Conservation (phyloP, 164 flowering plant genomes). For the Tetracentron sinense region DNA sequence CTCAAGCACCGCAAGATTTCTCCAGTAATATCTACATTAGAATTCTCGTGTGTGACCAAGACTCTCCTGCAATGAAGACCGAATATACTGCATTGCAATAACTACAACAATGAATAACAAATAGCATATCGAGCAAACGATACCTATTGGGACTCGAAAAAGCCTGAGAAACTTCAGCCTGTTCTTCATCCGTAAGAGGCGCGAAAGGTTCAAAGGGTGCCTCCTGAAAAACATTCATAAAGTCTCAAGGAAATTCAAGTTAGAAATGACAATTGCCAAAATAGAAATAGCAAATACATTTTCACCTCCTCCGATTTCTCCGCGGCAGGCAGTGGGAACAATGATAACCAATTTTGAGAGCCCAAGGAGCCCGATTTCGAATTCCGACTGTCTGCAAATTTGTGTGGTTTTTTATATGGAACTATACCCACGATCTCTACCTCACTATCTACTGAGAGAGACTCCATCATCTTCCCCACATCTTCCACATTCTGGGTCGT, state of each 20-base stretch:
- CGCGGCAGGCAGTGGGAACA: conserved; percentile 22
- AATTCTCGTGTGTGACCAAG: conserved; percentile 65
- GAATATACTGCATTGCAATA: conserved; percentile 1
- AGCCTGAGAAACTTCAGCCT: conserved; percentile 52
- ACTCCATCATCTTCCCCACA: conserved; percentile 32
- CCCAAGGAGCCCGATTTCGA: conserved; percentile 29
- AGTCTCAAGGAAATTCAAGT: too few species aligned
- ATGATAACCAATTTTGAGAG: conserved; percentile 29
- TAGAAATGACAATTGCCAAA: background rate
- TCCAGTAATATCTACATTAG: conserved; percentile 80
- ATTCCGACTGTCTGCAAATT: conserved; percentile 32
- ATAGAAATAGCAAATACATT: conserved; percentile 3
- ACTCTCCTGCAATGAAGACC: conserved; percentile 42
- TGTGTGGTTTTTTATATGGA: conserved; percentile 39
- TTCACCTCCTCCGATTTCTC: conserved; percentile 44
- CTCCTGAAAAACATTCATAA: conserved; percentile 31
- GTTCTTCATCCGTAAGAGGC: conserved; percentile 74
- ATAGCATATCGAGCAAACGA: background rate
- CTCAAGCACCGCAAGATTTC: conserved; percentile 63
- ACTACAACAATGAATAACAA: background rate
- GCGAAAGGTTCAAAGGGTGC: conserved; percentile 41
- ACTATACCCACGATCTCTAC: conserved; percentile 18
- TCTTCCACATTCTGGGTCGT: conserved; percentile 28
- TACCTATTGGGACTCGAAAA: conserved; percentile 51
- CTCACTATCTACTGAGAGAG: conserved; percentile 16